A percentile compares a stretch with the other conserved stretches of the same genome.
Evolutionary conservation across 2,329 filamentous ascomycete species (phyloP).

Genomic region (Lasiodiplodia citricola): DNA sequence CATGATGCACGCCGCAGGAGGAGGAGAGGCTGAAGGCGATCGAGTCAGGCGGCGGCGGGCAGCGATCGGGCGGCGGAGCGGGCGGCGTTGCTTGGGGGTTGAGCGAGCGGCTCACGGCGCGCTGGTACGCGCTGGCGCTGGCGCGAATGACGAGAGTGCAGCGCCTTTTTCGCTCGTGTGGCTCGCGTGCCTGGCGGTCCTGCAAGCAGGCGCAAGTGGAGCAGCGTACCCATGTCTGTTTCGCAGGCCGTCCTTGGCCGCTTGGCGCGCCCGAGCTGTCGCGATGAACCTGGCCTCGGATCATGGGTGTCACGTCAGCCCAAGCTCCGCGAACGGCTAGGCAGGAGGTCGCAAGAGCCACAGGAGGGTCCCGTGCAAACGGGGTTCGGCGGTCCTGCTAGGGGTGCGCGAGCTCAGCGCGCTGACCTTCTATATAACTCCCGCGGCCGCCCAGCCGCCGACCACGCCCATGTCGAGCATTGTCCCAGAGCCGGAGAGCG

Average conservation of each 20-base stretch:
- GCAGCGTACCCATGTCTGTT: conserved; percentile 24
- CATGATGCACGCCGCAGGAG: conserved; percentile 20
- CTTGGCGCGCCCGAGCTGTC: conserved; percentile 23
- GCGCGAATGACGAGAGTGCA: not conserved
- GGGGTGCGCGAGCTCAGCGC: conserved; percentile 18
- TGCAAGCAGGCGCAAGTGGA: conserved; percentile 20
- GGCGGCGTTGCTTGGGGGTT: too few relatives aligned
- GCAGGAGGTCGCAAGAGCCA: conserved; percentile 26
- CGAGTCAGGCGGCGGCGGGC: conserved; percentile 15
- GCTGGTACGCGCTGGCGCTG: not conserved
- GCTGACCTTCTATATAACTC: conserved; percentile 23
- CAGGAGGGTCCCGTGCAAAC: conserved; percentile 18
- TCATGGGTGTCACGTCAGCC: conserved; percentile 26
- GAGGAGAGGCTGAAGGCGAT: conserved; percentile 14
- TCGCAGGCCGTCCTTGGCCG: conserved; percentile 22
- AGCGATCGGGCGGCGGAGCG: not conserved
- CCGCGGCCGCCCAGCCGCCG: conserved; percentile 16
- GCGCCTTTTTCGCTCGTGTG: conserved; percentile 3
- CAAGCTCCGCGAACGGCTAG: conserved; percentile 26
- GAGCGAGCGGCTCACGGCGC: not conserved
- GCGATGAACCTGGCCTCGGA: conserved; percentile 27
- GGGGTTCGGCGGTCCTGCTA: conserved; percentile 19
- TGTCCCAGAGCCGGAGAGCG: conserved; percentile 2
- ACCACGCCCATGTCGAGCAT: conserved; percentile 3
- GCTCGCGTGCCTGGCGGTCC: conserved; percentile 11